A percentile compares a stretch with the other conserved stretches of the same genome.
phyloP scores from a whole-genome alignment of 2,329 filamentous ascomycete genomes.

The Nectriaceae sp. region DNA sequence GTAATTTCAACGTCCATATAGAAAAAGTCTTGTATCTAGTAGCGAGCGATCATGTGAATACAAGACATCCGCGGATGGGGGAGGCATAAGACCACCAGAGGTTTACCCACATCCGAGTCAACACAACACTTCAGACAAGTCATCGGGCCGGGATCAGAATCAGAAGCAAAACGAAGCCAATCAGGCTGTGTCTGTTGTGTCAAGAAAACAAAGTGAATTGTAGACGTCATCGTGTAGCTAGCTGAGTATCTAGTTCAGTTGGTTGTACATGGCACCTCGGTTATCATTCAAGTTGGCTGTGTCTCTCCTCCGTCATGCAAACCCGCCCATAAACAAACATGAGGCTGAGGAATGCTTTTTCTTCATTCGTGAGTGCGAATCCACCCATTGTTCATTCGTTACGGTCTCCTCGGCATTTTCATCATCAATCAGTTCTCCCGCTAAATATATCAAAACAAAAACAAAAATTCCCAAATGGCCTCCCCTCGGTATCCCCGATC shows the following conservation, averaged over 20 bases:
- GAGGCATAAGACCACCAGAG: no score
- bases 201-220: conserved; percentile 3
- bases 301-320: no score
- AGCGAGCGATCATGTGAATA: not conserved
- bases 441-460: not conserved
- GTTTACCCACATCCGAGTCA: no score
- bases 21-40: not conserved
- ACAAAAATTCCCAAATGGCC: not conserved
- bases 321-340: not conserved
- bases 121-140: no score
- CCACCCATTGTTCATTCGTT: not conserved
- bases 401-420: not conserved
- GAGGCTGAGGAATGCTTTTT: not conserved
- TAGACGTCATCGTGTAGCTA: conserved; percentile 4
- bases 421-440: not conserved
- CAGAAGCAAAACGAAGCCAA: no score
- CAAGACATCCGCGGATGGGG: no score
- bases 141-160: no score
- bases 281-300: not conserved
- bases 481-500: not conserved
- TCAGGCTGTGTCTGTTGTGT: no score
- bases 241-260: not conserved
- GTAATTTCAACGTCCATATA: not conserved
- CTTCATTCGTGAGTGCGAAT: not conserved
- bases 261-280: not conserved